Evolutionary conservation across 805 yeast genomes (phyloP).

Genomic region (Lachancea sp.): DNA sequence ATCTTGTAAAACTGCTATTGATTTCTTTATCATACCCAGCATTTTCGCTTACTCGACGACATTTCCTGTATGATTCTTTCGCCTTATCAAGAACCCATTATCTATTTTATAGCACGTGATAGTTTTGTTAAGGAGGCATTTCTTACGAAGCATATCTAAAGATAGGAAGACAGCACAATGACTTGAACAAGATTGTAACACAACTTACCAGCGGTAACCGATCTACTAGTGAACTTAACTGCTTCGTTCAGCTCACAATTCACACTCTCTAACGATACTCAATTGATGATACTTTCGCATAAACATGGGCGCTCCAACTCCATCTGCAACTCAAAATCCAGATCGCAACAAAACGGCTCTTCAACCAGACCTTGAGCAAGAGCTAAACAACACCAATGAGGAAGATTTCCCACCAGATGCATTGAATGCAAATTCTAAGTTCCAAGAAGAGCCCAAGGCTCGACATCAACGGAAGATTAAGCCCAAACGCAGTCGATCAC

Average conservation of each 20-base stretch:
- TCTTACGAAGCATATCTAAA: too few relatives aligned
- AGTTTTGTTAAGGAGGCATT: too few relatives aligned
- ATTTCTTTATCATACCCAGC: too few relatives aligned
- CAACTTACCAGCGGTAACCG: neutral
- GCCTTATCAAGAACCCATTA: too few relatives aligned
- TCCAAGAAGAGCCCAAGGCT: neutral
- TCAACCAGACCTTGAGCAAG: neutral
- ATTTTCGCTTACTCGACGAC: too few relatives aligned
- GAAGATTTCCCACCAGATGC: neutral
- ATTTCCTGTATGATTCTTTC: too few relatives aligned
- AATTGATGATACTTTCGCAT: conserved; percentile 1
- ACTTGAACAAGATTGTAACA: too few relatives aligned
- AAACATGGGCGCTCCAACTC: conserved; percentile 4
- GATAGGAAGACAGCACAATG: too few relatives aligned
- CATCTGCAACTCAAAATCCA: neutral
- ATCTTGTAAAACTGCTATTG: too few relatives aligned
- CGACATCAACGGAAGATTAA: neutral
- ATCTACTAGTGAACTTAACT: neutral
- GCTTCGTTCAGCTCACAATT: neutral
- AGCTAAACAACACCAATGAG: neutral
- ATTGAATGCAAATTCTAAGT: neutral
- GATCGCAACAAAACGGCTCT: neutral
- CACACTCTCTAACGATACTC: neutral
- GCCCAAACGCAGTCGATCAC: conserved; percentile 12
- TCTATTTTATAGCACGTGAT: too few relatives aligned